A percentile compares a stretch with the other conserved stretches of the same genome.
phyloP scores from a whole-genome alignment of 1,284 basidiomycete genomes.

The Malassezia vespertilionis region DNA sequence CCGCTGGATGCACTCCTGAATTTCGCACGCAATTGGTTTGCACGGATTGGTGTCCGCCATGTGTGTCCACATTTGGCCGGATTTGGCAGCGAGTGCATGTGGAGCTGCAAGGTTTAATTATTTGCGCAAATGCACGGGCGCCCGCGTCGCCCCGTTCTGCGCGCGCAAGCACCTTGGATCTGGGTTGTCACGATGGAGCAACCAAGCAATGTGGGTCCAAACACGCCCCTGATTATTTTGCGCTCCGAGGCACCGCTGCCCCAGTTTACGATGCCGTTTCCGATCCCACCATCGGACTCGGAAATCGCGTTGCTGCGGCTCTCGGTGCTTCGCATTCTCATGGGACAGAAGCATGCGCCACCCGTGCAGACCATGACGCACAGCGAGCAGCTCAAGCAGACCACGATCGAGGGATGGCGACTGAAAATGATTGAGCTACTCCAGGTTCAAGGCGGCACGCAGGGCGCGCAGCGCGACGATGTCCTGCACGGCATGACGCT shows the following conservation, averaged over 20 bases:
- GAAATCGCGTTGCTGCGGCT: constrained; percentile 34
- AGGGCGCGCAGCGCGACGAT: constrained; percentile 8
- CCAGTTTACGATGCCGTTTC: constrained; percentile 33
- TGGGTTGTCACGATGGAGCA: neutral
- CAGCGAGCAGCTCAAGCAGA: constrained; percentile 40
- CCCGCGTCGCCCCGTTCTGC: no score
- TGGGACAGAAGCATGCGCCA: constrained; percentile 28
- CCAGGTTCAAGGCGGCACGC: constrained; percentile 34
- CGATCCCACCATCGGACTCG: constrained; percentile 28
- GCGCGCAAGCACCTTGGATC: no score
- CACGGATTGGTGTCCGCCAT: constrained; percentile 38
- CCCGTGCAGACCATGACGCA: constrained; percentile 20
- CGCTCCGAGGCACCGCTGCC: constrained; percentile 34
- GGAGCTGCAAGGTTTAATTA: neutral
- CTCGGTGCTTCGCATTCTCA: constrained; percentile 37
- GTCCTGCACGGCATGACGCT: constrained; percentile 30
- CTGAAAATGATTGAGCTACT: constrained; percentile 41
- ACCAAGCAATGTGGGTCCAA: neutral
- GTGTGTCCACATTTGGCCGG: no score
- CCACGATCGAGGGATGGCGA: constrained; percentile 42
- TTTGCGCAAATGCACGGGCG: neutral
- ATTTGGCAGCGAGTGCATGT: no score
- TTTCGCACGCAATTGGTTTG: constrained; percentile 37
- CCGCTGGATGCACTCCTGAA: constrained; percentile 39
- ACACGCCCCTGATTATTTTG: constrained; percentile 24